Conservation (phyloP, 768 basidiomycete genomes). For the Suillus subluteus region DNA sequence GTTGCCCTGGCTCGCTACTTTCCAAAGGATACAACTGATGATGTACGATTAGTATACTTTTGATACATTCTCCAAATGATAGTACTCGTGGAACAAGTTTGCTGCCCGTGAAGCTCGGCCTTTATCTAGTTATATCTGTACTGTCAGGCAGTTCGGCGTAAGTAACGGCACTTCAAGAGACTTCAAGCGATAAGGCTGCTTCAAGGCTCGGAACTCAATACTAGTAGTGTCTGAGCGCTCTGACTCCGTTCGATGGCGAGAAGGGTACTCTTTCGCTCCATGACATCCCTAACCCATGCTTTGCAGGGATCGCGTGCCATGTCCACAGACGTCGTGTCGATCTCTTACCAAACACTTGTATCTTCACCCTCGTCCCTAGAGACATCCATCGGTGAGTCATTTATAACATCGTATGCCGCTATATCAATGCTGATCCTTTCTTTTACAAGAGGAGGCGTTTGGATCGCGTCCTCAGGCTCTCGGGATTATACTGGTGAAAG, state of each 20-base stretch:
- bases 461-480: conserved; percentile 76
- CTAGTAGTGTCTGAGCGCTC: background rate
- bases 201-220: background rate
- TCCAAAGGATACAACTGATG: no score
- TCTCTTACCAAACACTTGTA: conserved; percentile 64
- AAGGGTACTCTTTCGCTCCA: conserved; percentile 9
- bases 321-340: conserved; percentile 42
- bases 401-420: background rate
- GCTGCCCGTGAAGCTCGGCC: no score
- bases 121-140: no score
- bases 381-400: conserved; percentile 60
- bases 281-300: conserved; percentile 9
- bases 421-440: background rate
- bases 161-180: background rate
- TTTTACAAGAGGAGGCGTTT: conserved; percentile 69
- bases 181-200: background rate
- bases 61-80: no score
- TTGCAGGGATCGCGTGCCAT: conserved; percentile 21
- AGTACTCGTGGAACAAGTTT: no score
- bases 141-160: no score
- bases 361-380: conserved; percentile 55
- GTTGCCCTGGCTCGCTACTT: no score
- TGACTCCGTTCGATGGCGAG: conserved; percentile 19
- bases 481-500: conserved; percentile 81
- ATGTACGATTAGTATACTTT: no score